phyloP scores from a whole-genome alignment of 2,329 filamentous ascomycete species.

The Phialophora tarda region DNA sequence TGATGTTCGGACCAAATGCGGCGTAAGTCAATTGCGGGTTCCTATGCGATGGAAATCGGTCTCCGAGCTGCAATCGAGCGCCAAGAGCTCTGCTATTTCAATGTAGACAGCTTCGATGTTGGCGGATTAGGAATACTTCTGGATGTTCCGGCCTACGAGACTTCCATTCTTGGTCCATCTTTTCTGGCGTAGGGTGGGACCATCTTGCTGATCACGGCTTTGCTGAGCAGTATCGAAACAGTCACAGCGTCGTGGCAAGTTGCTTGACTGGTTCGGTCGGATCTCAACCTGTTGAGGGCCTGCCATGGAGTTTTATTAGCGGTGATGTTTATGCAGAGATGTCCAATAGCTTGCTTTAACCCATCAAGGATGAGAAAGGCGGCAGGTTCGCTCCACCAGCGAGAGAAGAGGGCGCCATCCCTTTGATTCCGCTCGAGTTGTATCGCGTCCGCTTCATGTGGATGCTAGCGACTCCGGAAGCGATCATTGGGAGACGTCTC shows the following conservation, averaged over 20 bases:
- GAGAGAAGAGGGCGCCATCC: neutral
- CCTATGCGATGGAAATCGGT: neutral
- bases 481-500: neutral
- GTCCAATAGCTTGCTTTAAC: neutral
- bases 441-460: neutral
- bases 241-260: neutral
- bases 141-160: neutral
- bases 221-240: conserved; percentile 1
- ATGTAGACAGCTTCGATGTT: neutral
- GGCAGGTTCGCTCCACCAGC: neutral
- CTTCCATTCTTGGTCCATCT: neutral
- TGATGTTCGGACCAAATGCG: neutral
- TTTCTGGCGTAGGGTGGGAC: neutral
- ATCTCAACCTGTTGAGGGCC: neutral
- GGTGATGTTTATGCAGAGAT: neutral
- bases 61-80: neutral
- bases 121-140: neutral
- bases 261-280: neutral
- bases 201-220: neutral
- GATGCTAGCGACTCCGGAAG: neutral
- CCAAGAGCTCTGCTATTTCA: neutral
- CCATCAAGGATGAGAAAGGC: neutral
- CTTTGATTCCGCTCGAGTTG: conserved; percentile 1
- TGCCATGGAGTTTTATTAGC: neutral
- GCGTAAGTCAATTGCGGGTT: neutral